Conservation (phyloP, 148 eudicot species). For the Polygonum maritimum region DNA sequence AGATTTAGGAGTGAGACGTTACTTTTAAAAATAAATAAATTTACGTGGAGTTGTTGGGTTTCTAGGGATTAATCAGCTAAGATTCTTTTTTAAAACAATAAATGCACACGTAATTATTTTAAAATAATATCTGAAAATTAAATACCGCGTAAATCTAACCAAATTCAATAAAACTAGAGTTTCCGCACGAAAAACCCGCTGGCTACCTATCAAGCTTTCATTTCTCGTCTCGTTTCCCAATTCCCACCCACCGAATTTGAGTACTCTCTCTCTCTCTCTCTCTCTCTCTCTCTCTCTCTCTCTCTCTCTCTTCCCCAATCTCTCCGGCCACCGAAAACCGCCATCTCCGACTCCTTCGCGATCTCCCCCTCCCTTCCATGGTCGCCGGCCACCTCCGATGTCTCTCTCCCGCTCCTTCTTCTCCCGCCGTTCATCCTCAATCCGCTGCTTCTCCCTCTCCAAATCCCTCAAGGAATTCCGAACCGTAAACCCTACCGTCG, state of each 20-base stretch:
- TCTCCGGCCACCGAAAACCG: conserved; percentile 1
- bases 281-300: too few species aligned
- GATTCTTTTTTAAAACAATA: not conserved
- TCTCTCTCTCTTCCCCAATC: not conserved
- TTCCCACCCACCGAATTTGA: not conserved
- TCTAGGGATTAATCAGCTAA: not conserved
- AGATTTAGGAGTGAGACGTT: too few species aligned
- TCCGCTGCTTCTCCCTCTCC: conserved; percentile 44
- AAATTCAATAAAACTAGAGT: not conserved
- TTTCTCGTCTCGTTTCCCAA: not conserved
- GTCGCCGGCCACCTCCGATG: conserved; percentile 24
- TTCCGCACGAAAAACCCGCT: conserved; percentile 1
- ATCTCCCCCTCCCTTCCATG: conserved; percentile 8
- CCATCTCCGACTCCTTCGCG: not conserved
- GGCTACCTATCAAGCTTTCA: not conserved
- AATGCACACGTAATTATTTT: not conserved
- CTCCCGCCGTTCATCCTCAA: conserved; percentile 38
- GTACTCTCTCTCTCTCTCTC: not conserved
- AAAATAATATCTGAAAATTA: not conserved
- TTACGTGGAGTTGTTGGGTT: too few species aligned
- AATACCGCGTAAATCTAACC: not conserved
- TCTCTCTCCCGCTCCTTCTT: conserved; percentile 47
- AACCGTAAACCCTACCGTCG: conserved; percentile 7
- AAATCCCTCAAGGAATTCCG: conserved; percentile 29
- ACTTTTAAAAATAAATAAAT: too few species aligned